These are phyloP conservation scores for Paraphysoderma sedebokerense DNA, from an alignment of 371 early-diverging fungal genomes.

Conservation along the genomic window DNA sequence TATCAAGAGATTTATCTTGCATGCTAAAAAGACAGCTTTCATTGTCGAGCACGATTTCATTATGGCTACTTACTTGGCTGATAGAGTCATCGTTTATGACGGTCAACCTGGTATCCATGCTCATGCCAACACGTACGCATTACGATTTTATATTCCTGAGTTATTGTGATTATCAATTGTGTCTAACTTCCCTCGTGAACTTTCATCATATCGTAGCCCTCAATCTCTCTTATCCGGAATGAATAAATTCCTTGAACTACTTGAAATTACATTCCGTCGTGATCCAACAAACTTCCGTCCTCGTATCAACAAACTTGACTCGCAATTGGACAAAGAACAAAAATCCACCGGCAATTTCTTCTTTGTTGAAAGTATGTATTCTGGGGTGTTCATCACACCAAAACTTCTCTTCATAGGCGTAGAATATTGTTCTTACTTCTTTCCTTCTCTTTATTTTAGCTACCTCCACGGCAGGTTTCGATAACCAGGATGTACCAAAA, in stretches of 20 bases:
- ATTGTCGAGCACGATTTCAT: constrained; percentile 99
- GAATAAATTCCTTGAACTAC: constrained; percentile 92
- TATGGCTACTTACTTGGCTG: constrained; percentile 99
- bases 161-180: no score
- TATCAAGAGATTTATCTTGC: constrained; percentile 96
- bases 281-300: constrained; percentile 98
- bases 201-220: constrained; percentile 31
- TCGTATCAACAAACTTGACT: constrained; percentile 96
- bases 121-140: constrained; percentile 40
- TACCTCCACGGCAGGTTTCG: no score
- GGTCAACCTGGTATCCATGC: constrained; percentile 88
- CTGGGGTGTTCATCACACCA: no score
- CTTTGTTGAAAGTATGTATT: constrained; percentile 69
- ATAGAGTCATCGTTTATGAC: constrained; percentile 96
- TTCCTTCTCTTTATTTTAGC: no score
- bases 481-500: no score
- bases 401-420: no score
- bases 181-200: not conserved
- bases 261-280: constrained; percentile 98
- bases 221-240: constrained; percentile 90
- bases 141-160: not conserved
- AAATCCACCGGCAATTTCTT: constrained; percentile 88
- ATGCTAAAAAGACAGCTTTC: constrained; percentile 96
- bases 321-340: constrained; percentile 97
- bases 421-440: no score